Evolutionary conservation across 805 yeast species (phyloP), one percentile per base, ranked within the genome.

Genomic region (Teunomyces gatunensis): DNA sequence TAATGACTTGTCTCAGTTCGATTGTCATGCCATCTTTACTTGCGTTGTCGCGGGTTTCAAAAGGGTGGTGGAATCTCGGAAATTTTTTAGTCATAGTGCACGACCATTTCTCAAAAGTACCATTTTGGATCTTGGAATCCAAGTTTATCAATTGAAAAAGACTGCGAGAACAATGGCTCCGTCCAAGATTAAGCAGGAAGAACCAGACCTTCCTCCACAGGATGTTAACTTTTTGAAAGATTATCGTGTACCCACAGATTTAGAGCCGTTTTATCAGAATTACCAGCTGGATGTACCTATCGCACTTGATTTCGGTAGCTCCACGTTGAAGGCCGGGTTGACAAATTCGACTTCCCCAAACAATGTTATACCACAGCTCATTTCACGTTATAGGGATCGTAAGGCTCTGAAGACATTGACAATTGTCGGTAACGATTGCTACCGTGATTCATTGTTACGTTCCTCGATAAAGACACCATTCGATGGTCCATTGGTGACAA

Each of bases 291-390:
- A 80, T 2, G 74, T 76, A 1, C 97, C 99, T 2, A 87, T 94
- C 46, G 96, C 92, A 11, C 73, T 94, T 7, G 99, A 94, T 67
- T 73, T 94, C 46, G 99, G 98, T 1, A 69, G 89, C 6, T 74
- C 80, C 40, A 63, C 70, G 21, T 67, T 82, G 37, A 75, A 86
- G 56, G 74, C 81, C 1, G 95, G 95, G 0, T 68, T 81, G 47
- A 74, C 83, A 12, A 75, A 72, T 41, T 45, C 65, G 0, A 12
- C 52, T 2, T 48, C 63, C 47, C 85, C 91, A n/a, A 65, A 80
- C n/a, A 75, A 84, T 54, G 75, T 75, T 20, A 89, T 87, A 55
- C 86, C 95, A 1, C 76, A 86, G 0, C 64, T 84, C 21, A 72
- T 87, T 23, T 79, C 97, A 11, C 78, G 86, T 47, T 87, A 78